These are phyloP conservation scores for Diplocarpon rosae DNA, from an alignment of 2,329 filamentous ascomycete species.

Conservation along the genomic window DNA sequence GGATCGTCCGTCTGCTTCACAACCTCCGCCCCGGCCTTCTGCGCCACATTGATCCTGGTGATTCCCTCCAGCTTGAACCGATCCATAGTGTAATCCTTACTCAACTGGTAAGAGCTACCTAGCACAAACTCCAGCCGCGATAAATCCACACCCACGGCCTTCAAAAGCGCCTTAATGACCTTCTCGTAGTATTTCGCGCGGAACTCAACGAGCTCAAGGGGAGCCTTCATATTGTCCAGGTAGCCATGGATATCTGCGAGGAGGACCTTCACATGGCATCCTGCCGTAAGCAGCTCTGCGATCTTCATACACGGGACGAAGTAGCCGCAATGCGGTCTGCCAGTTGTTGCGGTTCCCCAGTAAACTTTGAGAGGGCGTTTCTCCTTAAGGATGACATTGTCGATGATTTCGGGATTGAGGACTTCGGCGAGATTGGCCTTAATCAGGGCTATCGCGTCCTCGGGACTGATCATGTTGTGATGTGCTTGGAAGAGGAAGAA, in stretches of 20 bases:
- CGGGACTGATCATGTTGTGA: conserved; percentile 28
- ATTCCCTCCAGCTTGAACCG: conserved; percentile 56
- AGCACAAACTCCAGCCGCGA: conserved; percentile 74
- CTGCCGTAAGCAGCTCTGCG: conserved; percentile 74
- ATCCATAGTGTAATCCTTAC: conserved; percentile 72
- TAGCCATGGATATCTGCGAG: conserved; percentile 67
- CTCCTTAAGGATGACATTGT: conserved; percentile 56
- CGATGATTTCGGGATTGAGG: conserved; percentile 74
- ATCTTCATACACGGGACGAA: conserved; percentile 76
- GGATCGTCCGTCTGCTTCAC: conserved; percentile 84
- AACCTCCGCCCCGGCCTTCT: conserved; percentile 84
- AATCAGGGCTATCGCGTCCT: conserved; percentile 65
- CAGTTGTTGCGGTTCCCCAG: conserved; percentile 59
- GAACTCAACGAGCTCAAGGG: conserved; percentile 74
- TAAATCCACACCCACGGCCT: conserved; percentile 56
- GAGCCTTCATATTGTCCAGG: conserved; percentile 76
- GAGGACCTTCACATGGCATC: conserved; percentile 70
- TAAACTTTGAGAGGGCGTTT: conserved; percentile 68
- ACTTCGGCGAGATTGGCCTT: conserved; percentile 71
- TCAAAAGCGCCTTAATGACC: conserved; percentile 68
- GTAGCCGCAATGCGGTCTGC: conserved; percentile 82
- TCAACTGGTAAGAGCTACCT: conserved; percentile 73
- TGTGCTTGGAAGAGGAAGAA: conserved; percentile 3
- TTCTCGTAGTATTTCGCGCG: conserved; percentile 76
- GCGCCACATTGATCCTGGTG: conserved; percentile 39